Evolutionary conservation across 805 yeast species (phyloP).

Genomic region (Nakazawaea wickerhamii): DNA sequence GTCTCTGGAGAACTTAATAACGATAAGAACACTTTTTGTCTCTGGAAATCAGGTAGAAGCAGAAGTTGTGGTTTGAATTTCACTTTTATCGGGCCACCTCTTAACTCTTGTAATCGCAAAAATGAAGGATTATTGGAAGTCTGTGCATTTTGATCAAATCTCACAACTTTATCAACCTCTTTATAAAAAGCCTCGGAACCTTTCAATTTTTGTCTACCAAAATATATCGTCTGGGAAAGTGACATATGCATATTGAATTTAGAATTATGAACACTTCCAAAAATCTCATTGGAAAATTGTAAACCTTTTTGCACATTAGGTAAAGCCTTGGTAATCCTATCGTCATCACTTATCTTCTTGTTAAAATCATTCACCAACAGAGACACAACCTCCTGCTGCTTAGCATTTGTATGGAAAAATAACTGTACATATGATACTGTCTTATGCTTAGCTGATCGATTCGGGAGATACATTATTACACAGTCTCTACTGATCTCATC

Average conservation of each 20-base stretch:
- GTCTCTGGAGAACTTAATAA: constrained; percentile 3
- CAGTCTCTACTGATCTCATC: background rate
- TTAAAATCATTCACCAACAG: constrained; percentile 1
- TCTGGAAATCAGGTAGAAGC: background rate
- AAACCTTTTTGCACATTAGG: background rate
- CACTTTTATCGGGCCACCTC: constrained; percentile 4
- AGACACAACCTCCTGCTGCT: background rate
- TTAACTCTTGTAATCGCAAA: background rate
- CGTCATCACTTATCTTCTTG: background rate
- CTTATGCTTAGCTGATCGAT: background rate
- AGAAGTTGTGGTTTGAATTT: constrained; percentile 3
- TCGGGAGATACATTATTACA: background rate
- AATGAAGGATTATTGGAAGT: background rate
- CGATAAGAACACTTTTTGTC: background rate
- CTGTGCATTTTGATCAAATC: background rate
- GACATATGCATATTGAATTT: constrained; percentile 8
- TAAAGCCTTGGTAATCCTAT: background rate
- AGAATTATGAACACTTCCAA: background rate
- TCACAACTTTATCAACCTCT: constrained; percentile 5
- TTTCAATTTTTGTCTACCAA: background rate
- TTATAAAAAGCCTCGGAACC: background rate
- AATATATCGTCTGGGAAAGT: background rate
- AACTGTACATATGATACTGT: constrained; percentile 4
- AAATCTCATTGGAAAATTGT: background rate
- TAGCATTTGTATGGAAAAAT: constrained; percentile 1